Evolutionary conservation across 495 filamentous ascomycete species (phyloP).

Genomic region (Podospora anserina): DNA sequence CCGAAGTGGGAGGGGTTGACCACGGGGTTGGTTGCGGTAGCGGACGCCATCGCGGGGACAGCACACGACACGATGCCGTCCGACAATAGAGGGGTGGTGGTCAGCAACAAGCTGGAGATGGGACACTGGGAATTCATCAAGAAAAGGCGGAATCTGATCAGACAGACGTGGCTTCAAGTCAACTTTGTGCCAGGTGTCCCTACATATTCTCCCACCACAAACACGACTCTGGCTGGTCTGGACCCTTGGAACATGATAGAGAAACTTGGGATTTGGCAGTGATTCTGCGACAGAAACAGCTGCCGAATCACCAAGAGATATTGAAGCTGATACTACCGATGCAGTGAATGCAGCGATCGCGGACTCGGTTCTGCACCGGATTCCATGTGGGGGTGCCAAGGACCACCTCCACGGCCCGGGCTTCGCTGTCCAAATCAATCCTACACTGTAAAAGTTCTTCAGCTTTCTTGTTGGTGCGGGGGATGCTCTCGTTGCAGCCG

Average conservation of each 20-base stretch:
- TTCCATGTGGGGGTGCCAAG: constrained; percentile 10
- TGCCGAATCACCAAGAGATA: background rate
- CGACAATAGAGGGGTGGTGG: background rate
- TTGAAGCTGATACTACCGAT: background rate
- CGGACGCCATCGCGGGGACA: background rate
- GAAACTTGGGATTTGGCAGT: background rate
- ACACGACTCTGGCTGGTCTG: background rate
- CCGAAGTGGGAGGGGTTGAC: background rate
- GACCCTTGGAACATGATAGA: background rate
- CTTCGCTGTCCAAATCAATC: background rate
- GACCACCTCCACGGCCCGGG: background rate
- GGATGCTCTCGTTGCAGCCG: background rate
- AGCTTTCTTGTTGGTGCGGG: background rate
- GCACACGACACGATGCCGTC: background rate
- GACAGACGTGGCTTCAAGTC: background rate
- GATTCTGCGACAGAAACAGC: background rate
- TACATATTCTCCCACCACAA: background rate
- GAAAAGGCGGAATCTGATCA: background rate
- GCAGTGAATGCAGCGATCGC: background rate
- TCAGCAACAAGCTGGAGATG: background rate
- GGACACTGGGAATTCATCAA: too few relatives aligned
- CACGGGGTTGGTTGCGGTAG: background rate
- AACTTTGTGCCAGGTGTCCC: background rate
- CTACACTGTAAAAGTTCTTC: background rate
- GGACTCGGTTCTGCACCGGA: constrained; percentile 2